Base-by-base conservation (phyloP, 805 yeast species). In the Vanderwaltozyma verrucispora region DNA sequence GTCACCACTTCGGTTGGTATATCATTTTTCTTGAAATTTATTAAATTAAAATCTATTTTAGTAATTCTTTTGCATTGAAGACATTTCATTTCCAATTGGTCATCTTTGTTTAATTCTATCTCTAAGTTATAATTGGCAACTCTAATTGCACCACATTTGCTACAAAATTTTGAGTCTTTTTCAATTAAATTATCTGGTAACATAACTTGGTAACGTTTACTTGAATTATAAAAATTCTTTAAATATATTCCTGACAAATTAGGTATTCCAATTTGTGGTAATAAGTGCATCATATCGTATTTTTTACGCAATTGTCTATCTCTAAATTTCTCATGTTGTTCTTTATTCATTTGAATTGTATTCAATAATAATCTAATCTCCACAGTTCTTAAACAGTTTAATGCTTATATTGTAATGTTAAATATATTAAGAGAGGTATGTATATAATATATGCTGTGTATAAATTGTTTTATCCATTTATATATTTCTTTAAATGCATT, bases 211-310 rank as follows among this genome's bases (percentile, higher is more conserved):
- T 59, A 59, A 12, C 51, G 39, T 34, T 52, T 53, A 13, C 51
- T 39, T 9, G 54, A 44, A 35, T 60, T 58, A 32, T 46, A 45
- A 30, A 63, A 55, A 32, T 50, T 55, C 28, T 46, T 50, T 16
- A 59, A 40, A 30, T 61, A 61, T 3, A 53, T 30, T 3, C 61
- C 62, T 2, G 61, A 46, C 7, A 58, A 19, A 21, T 44, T 50
- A 11, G 52, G 47, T 9, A 39, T 38, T 1, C 43, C 47, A 6
- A 52, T 16, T 5, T 47, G 30, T 13, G 59, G 54, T 14, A 50
- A 14, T 16, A 44, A 26, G 39, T 58, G 63, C 5, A 55, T 27
- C 17, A 56, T 32, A 31, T 56, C 50, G 37, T 56, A 58, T 28
- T 58, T 54, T 14, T 55, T 50, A 14, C 38, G 31, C 9, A 58